Conservation (phyloP, 306 rosid genomes). For the Leucaena leucocephala region DNA sequence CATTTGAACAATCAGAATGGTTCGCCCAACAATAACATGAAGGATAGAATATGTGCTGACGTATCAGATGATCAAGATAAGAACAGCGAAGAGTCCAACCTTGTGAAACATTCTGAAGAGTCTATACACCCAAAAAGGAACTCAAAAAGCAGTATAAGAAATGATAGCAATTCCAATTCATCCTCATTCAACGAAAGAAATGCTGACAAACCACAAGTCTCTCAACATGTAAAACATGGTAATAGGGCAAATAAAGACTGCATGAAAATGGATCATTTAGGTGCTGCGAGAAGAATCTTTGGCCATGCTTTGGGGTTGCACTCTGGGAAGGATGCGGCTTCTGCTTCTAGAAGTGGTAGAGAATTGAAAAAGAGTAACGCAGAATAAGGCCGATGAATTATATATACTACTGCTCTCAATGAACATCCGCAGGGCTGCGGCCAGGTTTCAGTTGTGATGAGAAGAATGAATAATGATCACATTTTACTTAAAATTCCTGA, state of each 20-base stretch:
- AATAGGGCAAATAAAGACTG: constrained; percentile 48
- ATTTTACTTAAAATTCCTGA: constrained; percentile 23
- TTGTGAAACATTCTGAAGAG: constrained; percentile 40
- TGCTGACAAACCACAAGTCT: constrained; percentile 34
- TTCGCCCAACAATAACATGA: constrained; percentile 33
- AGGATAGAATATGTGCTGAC: constrained; percentile 42
- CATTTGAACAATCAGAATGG: constrained; percentile 48
- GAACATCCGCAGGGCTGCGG: constrained; percentile 27
- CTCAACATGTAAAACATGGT: constrained; percentile 53
- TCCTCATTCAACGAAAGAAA: constrained; percentile 43
- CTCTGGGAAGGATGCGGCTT: constrained; percentile 59
- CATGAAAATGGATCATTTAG: constrained; percentile 78
- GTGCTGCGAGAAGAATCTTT: constrained; percentile 96
- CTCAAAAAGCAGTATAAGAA: constrained; percentile 34
- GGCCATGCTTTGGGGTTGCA: constrained; percentile 87
- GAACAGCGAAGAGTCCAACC: constrained; percentile 37
- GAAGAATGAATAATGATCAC: constrained; percentile 35
- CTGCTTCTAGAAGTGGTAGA: constrained; percentile 49
- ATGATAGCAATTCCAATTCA: constrained; percentile 33
- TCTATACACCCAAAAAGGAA: constrained; percentile 38
- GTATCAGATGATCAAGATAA: constrained; percentile 42
- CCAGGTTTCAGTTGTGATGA: constrained; percentile 36
- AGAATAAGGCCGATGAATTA: constrained; percentile 37
- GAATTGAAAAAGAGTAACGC: constrained; percentile 47
- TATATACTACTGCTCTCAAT: constrained; percentile 33